Evolutionary conservation across 2,329 filamentous ascomycete species (phyloP), one percentile per base, ranked within the genome.

Genomic region (Botrytis galanthina): DNA sequence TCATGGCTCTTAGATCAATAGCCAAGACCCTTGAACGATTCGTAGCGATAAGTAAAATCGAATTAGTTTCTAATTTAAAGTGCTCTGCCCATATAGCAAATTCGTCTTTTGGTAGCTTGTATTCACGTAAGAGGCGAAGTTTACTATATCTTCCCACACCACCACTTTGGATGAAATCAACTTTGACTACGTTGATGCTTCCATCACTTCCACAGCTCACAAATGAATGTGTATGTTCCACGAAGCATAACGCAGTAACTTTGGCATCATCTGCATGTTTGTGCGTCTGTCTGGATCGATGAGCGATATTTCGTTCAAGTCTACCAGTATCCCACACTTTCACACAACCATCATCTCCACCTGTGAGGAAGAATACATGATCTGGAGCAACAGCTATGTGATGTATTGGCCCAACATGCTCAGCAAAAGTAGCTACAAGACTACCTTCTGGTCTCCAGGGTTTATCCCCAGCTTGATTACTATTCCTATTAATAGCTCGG

Each of bases 201-300:
- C 96, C 96, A 81, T 99, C 95, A 64, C 89, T 94, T 8, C 93
- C 95, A 70, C 93, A 96, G 80, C 93, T 97, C 75, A 97, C 87
- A 80, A 99, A 98, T 35, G 93, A 95, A 81, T 98, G 94, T 0
- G 95, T 97, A 77, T 94, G 93, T 80, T 98, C 95, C 57, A 99
- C 89, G 80, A 99, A 98, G 78, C 93, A 95, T 35, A 99, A 82
- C 22, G 93, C 91, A 44, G 93, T 90, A 3, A 98, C 92, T 74
- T 89, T 92, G 0, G 91, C 88, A 2, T 91, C 92, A 1, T 88
- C 83, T 0, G 87, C 88, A 78, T 98, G 93, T 73, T 87, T 91
- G 83, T 98, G 92, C 0, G 93, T 97, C 80, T 97, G 93, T 35
- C 95, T 88, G 42, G 96, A 94, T 61, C 94, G 90, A 78, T 97